These are phyloP conservation scores for sorghum (Sorghum bicolor) DNA, from an alignment of 176 grass and related monocot genomes.

Conservation along the genomic window Sorghum_bicolor_NCBIv3 NC_012872.2:12694501-12695000, in stretches of 20 bases:
- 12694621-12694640: conserved; percentile 90
- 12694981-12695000: conserved; percentile 55
- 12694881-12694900: background rate
- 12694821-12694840: conserved; percentile 55
- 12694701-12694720: conserved; percentile 69
- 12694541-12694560: background rate
- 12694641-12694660: conserved; percentile 72
- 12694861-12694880: conserved; percentile 25
- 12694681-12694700: conserved; percentile 40
- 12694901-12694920: background rate
- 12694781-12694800: conserved; percentile 72
- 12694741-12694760: conserved; percentile 67
- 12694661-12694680: conserved; percentile 78
- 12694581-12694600: background rate
- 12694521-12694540: background rate
- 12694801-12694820: conserved; percentile 53
- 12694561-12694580: background rate
- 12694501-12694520: conserved; percentile 33
- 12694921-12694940: conserved; percentile 3
- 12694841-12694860: conserved; percentile 47
- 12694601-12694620: conserved; percentile 68
- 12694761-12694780: conserved; percentile 73
- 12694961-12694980: conserved; percentile 16
- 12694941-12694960: background rate
- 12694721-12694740: conserved; percentile 80